These are phyloP conservation scores for Euphrasia arctica DNA, from an alignment of 305 asterid genomes.

Conservation along the genomic window DNA sequence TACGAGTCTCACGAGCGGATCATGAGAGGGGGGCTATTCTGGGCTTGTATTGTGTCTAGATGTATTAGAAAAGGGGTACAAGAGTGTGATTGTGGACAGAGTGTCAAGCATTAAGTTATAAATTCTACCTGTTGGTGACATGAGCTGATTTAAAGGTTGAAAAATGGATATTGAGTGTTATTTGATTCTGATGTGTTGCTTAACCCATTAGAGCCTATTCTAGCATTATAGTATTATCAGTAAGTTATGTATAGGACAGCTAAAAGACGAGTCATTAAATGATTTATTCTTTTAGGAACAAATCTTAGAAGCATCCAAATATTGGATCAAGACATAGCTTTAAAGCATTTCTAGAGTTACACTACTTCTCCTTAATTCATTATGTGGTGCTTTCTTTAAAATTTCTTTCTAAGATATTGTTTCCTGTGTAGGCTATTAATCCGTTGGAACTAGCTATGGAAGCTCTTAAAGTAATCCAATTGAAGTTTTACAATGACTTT, in stretches of 20 bases:
- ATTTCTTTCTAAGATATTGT: not conserved
- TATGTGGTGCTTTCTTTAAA: conserved; percentile 1
- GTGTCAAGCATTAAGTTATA: not conserved
- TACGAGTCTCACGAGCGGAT: conserved; percentile 8
- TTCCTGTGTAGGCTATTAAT: conserved; percentile 68
- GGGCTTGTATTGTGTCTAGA: not conserved
- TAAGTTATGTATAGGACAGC: not conserved
- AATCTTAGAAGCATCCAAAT: conserved; percentile 3
- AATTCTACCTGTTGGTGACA: not conserved
- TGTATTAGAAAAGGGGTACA: conserved; percentile 7
- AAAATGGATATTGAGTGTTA: conserved; percentile 1
- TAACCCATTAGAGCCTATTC: not conserved
- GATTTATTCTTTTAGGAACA: conserved; percentile 3
- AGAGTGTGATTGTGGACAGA: not conserved
- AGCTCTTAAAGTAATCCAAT: conserved; percentile 78
- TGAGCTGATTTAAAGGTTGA: conserved; percentile 6
- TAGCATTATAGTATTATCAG: not conserved
- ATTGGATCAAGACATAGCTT: conserved; percentile 15
- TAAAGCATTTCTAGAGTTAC: conserved; percentile 4
- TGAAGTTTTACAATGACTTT: conserved; percentile 73
- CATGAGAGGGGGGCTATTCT: conserved; percentile 1
- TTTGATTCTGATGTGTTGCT: conserved; percentile 1
- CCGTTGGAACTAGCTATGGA: conserved; percentile 97
- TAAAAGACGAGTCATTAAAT: not conserved
- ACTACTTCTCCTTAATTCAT: conserved; percentile 10